A percentile compares a stretch with the other conserved stretches of the same genome.
Evolutionary conservation across 805 yeast species (phyloP).

Genomic region (Barnettozyma pratensis): DNA sequence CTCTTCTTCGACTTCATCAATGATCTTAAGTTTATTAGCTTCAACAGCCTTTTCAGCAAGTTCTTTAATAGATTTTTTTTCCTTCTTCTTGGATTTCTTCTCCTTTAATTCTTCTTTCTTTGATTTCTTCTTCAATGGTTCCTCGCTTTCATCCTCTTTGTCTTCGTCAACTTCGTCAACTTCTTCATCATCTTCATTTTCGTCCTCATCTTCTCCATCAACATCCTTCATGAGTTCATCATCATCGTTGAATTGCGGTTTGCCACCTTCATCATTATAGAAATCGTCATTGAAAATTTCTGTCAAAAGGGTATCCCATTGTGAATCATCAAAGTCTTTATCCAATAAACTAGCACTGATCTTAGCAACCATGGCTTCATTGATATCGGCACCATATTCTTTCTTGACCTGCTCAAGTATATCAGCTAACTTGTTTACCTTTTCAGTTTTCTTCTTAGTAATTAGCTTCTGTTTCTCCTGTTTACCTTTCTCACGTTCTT

Average conservation of each 20-base stretch:
- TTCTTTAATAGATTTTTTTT: slow-evolving; percentile 54
- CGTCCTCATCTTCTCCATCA: slow-evolving; percentile 36
- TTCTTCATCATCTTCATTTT: slow-evolving; percentile 17
- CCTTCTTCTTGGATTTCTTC: slow-evolving; percentile 54
- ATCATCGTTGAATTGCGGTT: slow-evolving; percentile 65
- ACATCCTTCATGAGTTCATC: slow-evolving; percentile 46
- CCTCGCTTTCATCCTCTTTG: slow-evolving; percentile 32
- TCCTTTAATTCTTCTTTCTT: slow-evolving; percentile 53
- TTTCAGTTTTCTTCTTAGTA: slow-evolving; percentile 67
- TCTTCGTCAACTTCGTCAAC: slow-evolving; percentile 34
- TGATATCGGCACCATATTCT: slow-evolving; percentile 41
- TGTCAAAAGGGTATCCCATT: slow-evolving; percentile 86
- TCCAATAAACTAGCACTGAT: slow-evolving; percentile 74
- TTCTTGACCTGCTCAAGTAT: slow-evolving; percentile 41
- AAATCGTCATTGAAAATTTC: slow-evolving; percentile 82
- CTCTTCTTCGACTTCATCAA: slow-evolving; percentile 65
- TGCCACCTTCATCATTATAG: slow-evolving; percentile 50
- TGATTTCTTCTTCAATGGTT: slow-evolving; percentile 34
- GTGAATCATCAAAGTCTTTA: slow-evolving; percentile 84
- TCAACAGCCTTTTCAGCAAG: slow-evolving; percentile 79
- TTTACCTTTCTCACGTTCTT: slow-evolving; percentile 45
- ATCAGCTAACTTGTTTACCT: slow-evolving; percentile 72
- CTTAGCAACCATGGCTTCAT: slow-evolving; percentile 54
- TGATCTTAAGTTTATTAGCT: slow-evolving; percentile 55
- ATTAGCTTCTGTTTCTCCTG: slow-evolving; percentile 53